Conservation (phyloP, 306 rosid species). For the Rosa multiflora region DNA sequence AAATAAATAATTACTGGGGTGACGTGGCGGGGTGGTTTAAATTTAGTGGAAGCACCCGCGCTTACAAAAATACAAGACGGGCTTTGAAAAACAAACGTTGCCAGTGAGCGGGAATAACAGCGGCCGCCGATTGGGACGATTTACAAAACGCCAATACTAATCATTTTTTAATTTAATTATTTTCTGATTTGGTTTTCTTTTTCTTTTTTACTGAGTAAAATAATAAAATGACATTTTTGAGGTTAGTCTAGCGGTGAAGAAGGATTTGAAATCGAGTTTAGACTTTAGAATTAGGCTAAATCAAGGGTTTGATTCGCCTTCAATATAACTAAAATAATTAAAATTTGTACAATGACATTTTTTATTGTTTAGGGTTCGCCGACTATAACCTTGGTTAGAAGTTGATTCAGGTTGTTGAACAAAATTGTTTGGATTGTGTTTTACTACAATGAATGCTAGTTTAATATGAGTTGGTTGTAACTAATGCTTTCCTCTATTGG, state of each 20-base stretch:
- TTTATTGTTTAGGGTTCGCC: not conserved
- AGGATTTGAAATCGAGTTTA: too few species aligned
- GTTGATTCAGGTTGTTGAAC: not conserved
- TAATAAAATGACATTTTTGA: too few species aligned
- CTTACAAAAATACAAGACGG: not conserved
- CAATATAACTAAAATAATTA: too few species aligned
- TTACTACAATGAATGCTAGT: slow-evolving; percentile 3
- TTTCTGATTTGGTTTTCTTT: too few species aligned
- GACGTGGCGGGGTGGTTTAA: slow-evolving; percentile 43
- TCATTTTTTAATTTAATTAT: not conserved
- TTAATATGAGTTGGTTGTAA: not conserved
- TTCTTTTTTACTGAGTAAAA: too few species aligned
- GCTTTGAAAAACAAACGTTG: slow-evolving; percentile 37
- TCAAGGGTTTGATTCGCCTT: too few species aligned
- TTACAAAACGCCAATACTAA: not conserved
- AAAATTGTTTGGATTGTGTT: not conserved
- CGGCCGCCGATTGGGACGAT: slow-evolving; percentile 35
- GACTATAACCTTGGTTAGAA: too few species aligned
- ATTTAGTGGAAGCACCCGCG: slow-evolving; percentile 31
- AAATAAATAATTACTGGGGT: not conserved
- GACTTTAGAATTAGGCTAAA: too few species aligned
- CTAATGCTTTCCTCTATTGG: slow-evolving; percentile 3
- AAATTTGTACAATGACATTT: not conserved
- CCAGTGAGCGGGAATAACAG: slow-evolving; percentile 87
- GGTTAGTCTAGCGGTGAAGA: too few species aligned